Percentiles rank a stretch among this genome's conserved stretches.
Evolutionary conservation across 2,329 filamentous ascomycete species (phyloP).

Genomic region (Colletotrichum destructivum): DNA sequence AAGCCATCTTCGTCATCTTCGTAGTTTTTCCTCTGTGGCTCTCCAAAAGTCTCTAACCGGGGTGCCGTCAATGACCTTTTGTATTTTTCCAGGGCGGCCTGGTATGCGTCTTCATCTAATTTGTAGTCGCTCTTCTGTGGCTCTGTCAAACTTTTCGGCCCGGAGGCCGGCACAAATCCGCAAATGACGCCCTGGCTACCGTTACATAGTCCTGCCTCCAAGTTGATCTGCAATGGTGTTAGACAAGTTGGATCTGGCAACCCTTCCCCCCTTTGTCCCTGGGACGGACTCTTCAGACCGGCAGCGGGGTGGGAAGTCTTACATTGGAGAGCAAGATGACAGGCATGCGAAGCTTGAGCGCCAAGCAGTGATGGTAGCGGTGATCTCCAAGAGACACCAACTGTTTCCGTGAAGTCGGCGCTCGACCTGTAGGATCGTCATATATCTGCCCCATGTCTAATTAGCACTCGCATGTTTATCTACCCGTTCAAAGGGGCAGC

Average conservation of each 20-base stretch:
- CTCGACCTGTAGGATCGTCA: background rate
- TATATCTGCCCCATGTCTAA: background rate
- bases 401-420: background rate
- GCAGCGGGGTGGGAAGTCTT: background rate
- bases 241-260: background rate
- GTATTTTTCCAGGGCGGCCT: background rate
- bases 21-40: too few species aligned
- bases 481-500: too few species aligned
- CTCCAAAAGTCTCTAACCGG: too few species aligned
- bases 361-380: background rate
- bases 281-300: too few species aligned
- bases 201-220: slow-evolving; percentile 1
- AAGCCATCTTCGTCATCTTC: too few species aligned
- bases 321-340: slow-evolving; percentile 24
- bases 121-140: background rate
- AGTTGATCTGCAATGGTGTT: slow-evolving; percentile 1
- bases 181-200: slow-evolving; percentile 23
- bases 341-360: slow-evolving; percentile 26
- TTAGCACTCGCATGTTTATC: background rate
- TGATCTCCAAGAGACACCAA: background rate
- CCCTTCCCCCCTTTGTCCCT: background rate
- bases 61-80: too few species aligned
- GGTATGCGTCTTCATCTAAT: background rate
- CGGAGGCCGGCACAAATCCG: background rate
- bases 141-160: background rate